A percentile compares a stretch with the other conserved stretches of the same genome.
These are phyloP conservation scores for Monotropa hypopitys DNA, from an alignment of 179 eudicot species.

Conservation along the genomic window DNA sequence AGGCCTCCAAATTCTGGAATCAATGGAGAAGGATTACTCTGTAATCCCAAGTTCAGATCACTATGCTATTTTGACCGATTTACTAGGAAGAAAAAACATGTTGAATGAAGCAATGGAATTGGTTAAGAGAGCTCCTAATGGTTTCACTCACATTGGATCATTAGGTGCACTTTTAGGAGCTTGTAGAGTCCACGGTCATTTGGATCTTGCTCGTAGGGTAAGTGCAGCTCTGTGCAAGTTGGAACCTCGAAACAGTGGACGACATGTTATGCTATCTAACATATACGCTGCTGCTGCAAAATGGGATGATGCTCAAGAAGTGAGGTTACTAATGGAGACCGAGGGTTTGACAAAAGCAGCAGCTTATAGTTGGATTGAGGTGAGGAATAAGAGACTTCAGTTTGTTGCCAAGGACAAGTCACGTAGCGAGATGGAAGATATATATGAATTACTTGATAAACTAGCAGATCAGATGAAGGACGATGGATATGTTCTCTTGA, in stretches of 20 bases:
- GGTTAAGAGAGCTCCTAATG: slow-evolving; percentile 33
- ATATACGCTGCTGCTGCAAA: slow-evolving; percentile 45
- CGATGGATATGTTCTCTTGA: slow-evolving; percentile 16
- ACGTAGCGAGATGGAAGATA: slow-evolving; percentile 19
- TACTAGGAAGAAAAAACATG: slow-evolving; percentile 64
- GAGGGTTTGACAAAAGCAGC: slow-evolving; percentile 49
- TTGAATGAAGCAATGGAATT: slow-evolving; percentile 50
- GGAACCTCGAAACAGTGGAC: slow-evolving; percentile 52
- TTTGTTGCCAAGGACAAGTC: slow-evolving; percentile 46
- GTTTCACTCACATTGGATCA: slow-evolving; percentile 34
- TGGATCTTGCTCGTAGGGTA: slow-evolving; percentile 37
- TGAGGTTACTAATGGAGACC: slow-evolving; percentile 40
- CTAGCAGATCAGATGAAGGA: slow-evolving; percentile 50
- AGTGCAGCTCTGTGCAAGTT: slow-evolving; percentile 36
- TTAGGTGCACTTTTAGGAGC: slow-evolving; percentile 4
- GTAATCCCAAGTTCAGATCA: slow-evolving; percentile 43
- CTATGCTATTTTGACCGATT: slow-evolving; percentile 48
- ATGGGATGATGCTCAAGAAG: slow-evolving; percentile 46
- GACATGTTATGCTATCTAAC: slow-evolving; percentile 66
- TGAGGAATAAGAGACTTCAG: slow-evolving; percentile 33
- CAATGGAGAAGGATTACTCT: slow-evolving; percentile 34
- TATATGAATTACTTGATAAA: slow-evolving; percentile 35
- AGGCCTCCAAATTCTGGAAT: slow-evolving; percentile 28
- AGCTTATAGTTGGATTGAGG: slow-evolving; percentile 62
- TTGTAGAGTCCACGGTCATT: background rate